Evolutionary conservation across 1,284 basidiomycete species (phyloP), one percentile per base, ranked within the genome.

Genomic region (Melampsora larici-populina): DNA sequence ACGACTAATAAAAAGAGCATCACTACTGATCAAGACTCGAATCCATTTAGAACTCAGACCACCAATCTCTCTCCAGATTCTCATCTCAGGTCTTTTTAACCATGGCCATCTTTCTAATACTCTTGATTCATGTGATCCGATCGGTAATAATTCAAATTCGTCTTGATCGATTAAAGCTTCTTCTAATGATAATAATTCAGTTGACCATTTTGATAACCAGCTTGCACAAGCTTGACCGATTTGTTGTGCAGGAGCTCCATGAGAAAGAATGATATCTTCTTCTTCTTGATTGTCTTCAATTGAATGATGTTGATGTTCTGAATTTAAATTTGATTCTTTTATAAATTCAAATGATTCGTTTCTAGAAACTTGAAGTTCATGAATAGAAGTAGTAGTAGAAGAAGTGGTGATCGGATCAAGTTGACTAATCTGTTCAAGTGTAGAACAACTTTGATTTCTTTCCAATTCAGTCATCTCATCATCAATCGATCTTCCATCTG

Each of bases 161-260:
- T 58, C 55, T n/a, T 58, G n/a, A 15, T 58, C 55, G 9, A 58
- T 5, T 29, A 58, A 58, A 58, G 18, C 55, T 58, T 58, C 55
- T 58, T 58, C 55, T 24, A 58, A 29, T 58, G 55, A 4, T 24
- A 58, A 24, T 24, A 58, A 29, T 58, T 58, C 55, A 1, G 55
- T 58, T 58, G 55, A n/a, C 55, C 55, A 58, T 58, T 58, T 58
- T 1, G 55, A 58, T 58, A 58, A 58, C 55, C 55, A 58, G n/a
- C n/a, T 29, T 21, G 55, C 21, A 58, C 55, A 58, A 58, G 55
- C 55, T 58, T 58, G 55, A 24, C 55, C 55, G 55, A 58, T 58
- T 15, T 58, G 21, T 58, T 58, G 55, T 17, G 55, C 55, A n/a
- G 18, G 55, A 24, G 55, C 55, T 8, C 55, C 55, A 58, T 58